Percentiles rank a stretch among this genome's conserved stretches.
These are phyloP conservation scores for Colletotrichum nymphaeae DNA, from an alignment of 2,329 filamentous ascomycete species.

Conservation along the genomic window DNA sequence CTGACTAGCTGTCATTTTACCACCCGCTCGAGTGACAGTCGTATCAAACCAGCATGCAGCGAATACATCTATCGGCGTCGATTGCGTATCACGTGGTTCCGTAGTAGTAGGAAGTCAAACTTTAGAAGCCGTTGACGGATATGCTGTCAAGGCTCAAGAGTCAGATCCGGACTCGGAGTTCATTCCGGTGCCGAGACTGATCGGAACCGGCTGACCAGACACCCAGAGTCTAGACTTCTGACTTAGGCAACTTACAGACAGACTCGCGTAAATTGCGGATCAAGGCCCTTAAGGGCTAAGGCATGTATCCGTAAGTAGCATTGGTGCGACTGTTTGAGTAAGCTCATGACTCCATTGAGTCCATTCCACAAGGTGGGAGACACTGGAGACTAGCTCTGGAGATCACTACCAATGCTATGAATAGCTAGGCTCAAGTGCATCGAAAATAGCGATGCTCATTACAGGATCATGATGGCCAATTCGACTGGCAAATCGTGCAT, in stretches of 20 bases:
- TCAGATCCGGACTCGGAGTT: neutral
- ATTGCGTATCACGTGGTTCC: neutral
- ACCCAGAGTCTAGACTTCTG: neutral
- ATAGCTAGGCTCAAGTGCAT: neutral
- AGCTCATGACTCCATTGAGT: conserved; percentile 21
- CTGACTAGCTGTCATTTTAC: no score
- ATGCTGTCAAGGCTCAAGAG: neutral
- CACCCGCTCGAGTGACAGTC: no score
- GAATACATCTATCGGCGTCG: no score
- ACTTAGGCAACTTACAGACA: no score
- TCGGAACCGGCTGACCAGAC: neutral
- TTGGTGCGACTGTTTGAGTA: neutral
- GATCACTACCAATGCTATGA: neutral
- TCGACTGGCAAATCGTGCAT: neutral
- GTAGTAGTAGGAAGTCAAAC: neutral
- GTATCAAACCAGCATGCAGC: no score
- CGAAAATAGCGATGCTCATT: neutral
- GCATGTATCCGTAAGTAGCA: neutral
- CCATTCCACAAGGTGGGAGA: neutral
- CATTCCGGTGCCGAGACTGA: conserved; percentile 1
- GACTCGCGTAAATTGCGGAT: no score
- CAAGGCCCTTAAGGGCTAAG: no score
- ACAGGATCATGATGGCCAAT: neutral
- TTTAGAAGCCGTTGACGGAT: neutral
- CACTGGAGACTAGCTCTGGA: neutral